Percentiles rank a stretch among this genome's conserved stretches.
Conservation (phyloP, 2,329 filamentous ascomycete species). For the Blumeriella jaapii region DNA sequence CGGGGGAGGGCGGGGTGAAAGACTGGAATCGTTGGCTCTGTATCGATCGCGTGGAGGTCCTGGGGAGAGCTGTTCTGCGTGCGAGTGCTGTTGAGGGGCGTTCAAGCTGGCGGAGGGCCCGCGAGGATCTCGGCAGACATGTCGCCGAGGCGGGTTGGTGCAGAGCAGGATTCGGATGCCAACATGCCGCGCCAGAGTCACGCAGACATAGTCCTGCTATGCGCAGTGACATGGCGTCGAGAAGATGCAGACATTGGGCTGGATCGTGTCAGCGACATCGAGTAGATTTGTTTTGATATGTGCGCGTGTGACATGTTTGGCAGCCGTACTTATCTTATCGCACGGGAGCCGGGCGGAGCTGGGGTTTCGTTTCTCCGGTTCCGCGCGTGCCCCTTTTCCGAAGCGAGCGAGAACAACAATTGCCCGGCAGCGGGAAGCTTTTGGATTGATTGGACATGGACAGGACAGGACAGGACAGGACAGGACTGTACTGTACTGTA, state of each 20-base stretch:
- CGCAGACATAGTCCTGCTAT: conserved; percentile 17
- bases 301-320: no score
- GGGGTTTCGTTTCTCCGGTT: neutral
- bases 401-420: no score
- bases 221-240: conserved; percentile 23
- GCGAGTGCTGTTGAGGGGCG: conserved; percentile 9
- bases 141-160: conserved; percentile 1
- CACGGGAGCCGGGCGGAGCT: neutral
- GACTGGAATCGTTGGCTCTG: conserved; percentile 42
- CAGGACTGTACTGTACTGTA: no score
- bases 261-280: neutral
- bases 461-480: no score
- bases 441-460: no score
- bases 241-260: conserved; percentile 2
- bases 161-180: neutral
- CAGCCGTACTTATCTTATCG: conserved; percentile 5
- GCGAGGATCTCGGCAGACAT: conserved; percentile 5
- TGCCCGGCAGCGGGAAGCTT: no score
- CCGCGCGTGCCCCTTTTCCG: no score
- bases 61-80: conserved; percentile 5
- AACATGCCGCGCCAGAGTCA: conserved; percentile 4
- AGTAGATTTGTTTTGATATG: neutral
- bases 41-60: conserved; percentile 15
- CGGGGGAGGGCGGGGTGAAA: conserved; percentile 66
- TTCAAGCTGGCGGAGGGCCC: conserved; percentile 4